Evolutionary conservation across 1,139 yeast genomes (phyloP), one percentile per base, ranked within the genome.

Genomic region (Yamadazyma triangularis): DNA sequence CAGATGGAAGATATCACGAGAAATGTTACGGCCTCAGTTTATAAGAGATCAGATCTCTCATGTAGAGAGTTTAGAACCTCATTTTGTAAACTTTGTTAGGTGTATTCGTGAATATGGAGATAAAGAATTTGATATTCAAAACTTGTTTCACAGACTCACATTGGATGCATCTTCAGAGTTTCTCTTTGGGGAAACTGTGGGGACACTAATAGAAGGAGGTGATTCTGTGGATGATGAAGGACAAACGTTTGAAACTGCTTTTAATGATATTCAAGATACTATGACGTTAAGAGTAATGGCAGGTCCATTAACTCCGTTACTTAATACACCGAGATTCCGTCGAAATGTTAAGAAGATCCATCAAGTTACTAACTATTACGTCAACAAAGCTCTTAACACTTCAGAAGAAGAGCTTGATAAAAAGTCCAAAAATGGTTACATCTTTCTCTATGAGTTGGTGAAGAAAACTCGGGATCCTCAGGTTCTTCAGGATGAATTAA

Each of bases 1-100:
- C 15, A 75, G 73, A 7, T 76, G 82, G 82, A 70, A 72, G 42
- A 71, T 68, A 41, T 67, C 78, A 12, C 56, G 82, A 30, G 68
- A 72, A 13, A 56, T 75, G 70, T 61, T 76, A 45, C 58, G 80
- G 32, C 81, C 82, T 1, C 79, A 74, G 48, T 76, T 76, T 50
- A 61, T 71, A 15, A 58, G 76, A 33, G 78, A 73, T 40, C 79
- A 73, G 45, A 64, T 75, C 23, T 58, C 72, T 14, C 77, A 72
- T 39, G 62, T 73, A 19, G 56, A 56, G 31, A 39, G 62, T 13
- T 56, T 74, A 42, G 77, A 72, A 41, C 64, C 61, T 5, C 77
- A 73, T 40, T 42, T 70, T 10, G 65, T 64, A 40, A 48, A 48
- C 4, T 51, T 73, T 30, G 51, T 60, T 15, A 47, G 51, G 24